These are phyloP conservation scores for Exsudoporus frostii DNA, from an alignment of 768 basidiomycete species.

Conservation along the genomic window DNA sequence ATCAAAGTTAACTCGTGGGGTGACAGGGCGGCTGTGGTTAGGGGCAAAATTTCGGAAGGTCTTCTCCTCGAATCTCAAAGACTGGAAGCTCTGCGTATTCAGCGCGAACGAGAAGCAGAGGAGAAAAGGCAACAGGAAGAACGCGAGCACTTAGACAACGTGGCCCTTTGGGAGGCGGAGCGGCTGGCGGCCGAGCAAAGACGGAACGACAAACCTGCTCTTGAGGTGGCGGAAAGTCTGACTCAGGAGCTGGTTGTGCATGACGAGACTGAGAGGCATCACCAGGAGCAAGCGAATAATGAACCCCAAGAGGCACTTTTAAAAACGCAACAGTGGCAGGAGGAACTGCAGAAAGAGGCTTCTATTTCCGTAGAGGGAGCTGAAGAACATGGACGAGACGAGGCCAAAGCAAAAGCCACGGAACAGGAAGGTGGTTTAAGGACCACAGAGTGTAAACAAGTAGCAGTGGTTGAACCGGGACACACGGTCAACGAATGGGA, in stretches of 20 bases:
- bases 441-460: neutral
- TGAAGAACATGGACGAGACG: neutral
- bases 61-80: constrained; percentile 41
- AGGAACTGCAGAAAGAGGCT: neutral
- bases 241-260: constrained; percentile 14
- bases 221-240: neutral
- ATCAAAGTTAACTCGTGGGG: constrained; percentile 47
- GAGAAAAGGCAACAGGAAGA: constrained; percentile 19
- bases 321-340: neutral
- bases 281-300: constrained; percentile 11
- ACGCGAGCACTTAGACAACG: constrained; percentile 30
- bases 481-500: neutral
- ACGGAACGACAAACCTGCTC: constrained; percentile 28
- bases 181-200: constrained; percentile 25
- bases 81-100: constrained; percentile 37
- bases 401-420: neutral
- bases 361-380: neutral
- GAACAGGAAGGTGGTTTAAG: neutral
- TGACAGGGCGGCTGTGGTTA: constrained; percentile 32
- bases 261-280: constrained; percentile 29
- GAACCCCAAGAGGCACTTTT: neutral
- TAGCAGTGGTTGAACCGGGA: neutral
- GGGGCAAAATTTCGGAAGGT: constrained; percentile 38
- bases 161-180: constrained; percentile 34
- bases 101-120: constrained; percentile 26